A percentile compares a stretch with the other conserved stretches of the same genome.
These are phyloP conservation scores for Hordeum vulgare DNA, from an alignment of 176 grass and related monocot genomes.

Conservation along the genomic window DNA sequence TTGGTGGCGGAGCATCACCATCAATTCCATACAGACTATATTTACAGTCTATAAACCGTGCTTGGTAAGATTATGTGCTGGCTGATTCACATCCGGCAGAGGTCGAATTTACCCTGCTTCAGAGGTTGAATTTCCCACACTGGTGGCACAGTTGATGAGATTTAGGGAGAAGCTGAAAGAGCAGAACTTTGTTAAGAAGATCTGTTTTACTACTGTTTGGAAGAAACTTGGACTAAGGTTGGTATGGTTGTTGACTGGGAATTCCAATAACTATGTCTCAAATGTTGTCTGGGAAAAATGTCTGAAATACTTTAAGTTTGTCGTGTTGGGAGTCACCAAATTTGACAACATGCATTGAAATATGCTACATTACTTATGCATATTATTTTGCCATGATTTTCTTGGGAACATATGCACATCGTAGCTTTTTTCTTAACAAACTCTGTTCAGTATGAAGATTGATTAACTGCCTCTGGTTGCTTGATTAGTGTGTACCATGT, in stretches of 20 bases:
- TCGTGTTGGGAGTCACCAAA: neutral
- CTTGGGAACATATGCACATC: neutral
- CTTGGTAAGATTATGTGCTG: neutral
- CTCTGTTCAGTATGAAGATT: neutral
- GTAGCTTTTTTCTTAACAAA: neutral
- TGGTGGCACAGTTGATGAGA: conserved; percentile 89
- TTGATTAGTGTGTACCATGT: neutral
- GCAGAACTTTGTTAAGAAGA: conserved; percentile 98
- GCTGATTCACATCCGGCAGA: conserved; percentile 7
- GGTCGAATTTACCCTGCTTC: conserved; percentile 1
- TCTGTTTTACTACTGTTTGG: conserved; percentile 68
- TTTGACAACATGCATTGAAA: neutral
- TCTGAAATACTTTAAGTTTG: neutral
- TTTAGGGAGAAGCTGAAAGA: conserved; percentile 94
- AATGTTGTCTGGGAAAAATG: neutral
- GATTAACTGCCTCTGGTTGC: neutral
- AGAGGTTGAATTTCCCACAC: conserved; percentile 87
- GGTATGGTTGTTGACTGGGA: neutral
- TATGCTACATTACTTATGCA: neutral
- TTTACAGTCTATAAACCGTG: neutral
- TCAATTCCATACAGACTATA: conserved; percentile 43
- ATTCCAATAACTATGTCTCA: neutral
- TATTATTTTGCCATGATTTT: neutral
- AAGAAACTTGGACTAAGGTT: conserved; percentile 96
- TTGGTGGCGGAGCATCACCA: conserved; percentile 39